Percentiles rank a stretch among this genome's conserved stretches.
Conservation (phyloP, 2,329 filamentous ascomycete genomes). For the Botrytis porri region DNA sequence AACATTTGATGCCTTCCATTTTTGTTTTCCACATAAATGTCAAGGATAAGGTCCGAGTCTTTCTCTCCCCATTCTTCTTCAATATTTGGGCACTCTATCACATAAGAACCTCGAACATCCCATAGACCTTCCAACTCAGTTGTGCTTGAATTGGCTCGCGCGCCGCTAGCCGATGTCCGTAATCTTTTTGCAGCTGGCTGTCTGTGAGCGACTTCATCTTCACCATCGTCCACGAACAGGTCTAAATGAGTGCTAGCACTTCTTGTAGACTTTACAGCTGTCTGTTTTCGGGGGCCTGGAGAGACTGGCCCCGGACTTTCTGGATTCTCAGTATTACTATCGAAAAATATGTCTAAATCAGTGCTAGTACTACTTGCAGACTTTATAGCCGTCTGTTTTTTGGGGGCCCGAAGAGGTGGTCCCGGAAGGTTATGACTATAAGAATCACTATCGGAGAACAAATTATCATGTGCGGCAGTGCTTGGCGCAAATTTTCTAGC, state of each 20-base stretch:
- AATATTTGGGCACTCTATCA: constrained; percentile 21
- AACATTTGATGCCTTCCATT: constrained; percentile 24
- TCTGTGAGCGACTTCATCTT: neutral
- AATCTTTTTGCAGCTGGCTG: neutral
- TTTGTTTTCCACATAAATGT: constrained; percentile 22
- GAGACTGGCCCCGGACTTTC: neutral
- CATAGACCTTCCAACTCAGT: constrained; percentile 6
- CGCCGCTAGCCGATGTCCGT: neutral
- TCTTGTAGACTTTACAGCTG: constrained; percentile 16
- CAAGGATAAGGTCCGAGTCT: constrained; percentile 16
- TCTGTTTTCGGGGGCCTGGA: constrained; percentile 10
- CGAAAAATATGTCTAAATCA: neutral
- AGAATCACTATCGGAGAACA: neutral
- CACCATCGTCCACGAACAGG: neutral
- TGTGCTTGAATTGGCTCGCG: neutral
- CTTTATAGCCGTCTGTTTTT: constrained; percentile 20
- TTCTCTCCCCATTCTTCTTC: constrained; percentile 20
- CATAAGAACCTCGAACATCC: constrained; percentile 24
- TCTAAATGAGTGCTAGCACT: neutral
- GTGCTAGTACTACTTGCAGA: neutral
- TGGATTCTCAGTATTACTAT: no score
- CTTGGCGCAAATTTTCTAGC: constrained; percentile 14
- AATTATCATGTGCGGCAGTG: neutral
- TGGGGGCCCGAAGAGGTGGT: neutral
- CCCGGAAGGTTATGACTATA: neutral